Conservation (phyloP, 139 green algal genomes). For the Spirogloea muscicola region DNA sequence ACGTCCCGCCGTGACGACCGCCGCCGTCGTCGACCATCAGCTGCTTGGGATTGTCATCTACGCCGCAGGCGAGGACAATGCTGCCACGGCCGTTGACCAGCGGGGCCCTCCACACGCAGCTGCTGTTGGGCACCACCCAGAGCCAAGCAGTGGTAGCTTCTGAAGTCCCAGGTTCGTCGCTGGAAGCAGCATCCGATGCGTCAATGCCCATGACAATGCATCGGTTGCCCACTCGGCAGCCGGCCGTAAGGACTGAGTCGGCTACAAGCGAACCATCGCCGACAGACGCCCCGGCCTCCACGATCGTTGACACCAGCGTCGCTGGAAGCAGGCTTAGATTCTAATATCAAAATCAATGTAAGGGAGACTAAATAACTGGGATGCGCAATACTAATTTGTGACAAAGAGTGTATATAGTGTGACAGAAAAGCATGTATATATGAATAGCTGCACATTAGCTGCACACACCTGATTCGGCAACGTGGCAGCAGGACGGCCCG, state of each 20-base stretch:
- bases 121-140: constrained; percentile 26
- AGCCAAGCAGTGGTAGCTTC: background rate
- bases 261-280: constrained; percentile 25
- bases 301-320: constrained; percentile 7
- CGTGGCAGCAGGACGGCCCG: constrained; percentile 10
- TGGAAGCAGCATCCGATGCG: background rate
- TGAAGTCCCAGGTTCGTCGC: constrained; percentile 10
- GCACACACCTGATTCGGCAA: constrained; percentile 20
- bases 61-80: constrained; percentile 32
- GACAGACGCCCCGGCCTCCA: background rate
- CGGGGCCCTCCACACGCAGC: constrained; percentile 35
- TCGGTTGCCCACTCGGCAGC: background rate
- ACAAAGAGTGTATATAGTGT: no score
- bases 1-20: constrained; percentile 11
- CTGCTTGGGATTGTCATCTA: constrained; percentile 48
- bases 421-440: no score
- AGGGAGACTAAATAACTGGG: no score
- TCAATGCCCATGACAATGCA: constrained; percentile 28
- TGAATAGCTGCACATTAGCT: no score
- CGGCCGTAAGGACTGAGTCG: background rate
- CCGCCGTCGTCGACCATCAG: no score
- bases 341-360: no score
- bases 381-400: no score
- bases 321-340: no score
- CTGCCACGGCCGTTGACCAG: no score